Base-by-base conservation (phyloP, 768 basidiomycete species). In the Grammothele lineata region DNA sequence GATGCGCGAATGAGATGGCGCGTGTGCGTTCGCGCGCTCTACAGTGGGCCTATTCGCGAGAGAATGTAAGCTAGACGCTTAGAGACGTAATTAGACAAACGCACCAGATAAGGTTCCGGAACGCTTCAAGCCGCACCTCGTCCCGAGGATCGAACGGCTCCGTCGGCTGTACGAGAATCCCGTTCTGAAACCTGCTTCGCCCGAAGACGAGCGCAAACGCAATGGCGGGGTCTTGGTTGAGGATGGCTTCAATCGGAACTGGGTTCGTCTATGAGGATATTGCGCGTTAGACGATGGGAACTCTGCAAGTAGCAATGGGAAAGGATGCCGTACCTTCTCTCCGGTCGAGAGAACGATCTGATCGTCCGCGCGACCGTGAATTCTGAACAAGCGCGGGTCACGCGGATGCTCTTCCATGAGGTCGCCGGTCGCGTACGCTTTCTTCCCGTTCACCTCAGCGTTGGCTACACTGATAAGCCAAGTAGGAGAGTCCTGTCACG, bases 291-390 rank as follows among this genome's bases (percentile, higher is more conserved):
- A 14, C n/a, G 14, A 5, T 14, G 25, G 23, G 17, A 11, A 6
- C 24, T 22, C 11, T 19, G 34, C 21, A 6, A 24, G 35, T 10
- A 15, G 42, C 36, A 7, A 17, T 14, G 32, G 18, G 18, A 14
- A 3, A 14, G 19, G 25, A 17, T 26, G n/a, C 33, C 38, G 14
- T 39, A 68, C 68, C 66, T 70, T 72, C 53, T 70, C 67, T 17
- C 72, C 72, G 14, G 67, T 72, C 24, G 57, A 62, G 34, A 70
- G 63, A 57, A 70, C 68, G 35, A 76, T 70, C 54, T 75, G 73
- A 45, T 76, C 75, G 44, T 75, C 75, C 6, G 56, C 60, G 14
- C 76, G 62, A 2, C 76, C 74, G 39, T 60, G 64, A 1, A 76
- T 52, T 42, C 59, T 68, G 62, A 64, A 75, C 22, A 65, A 53